Conservation (phyloP, 768 basidiomycete genomes). For the Macrolepiota fuliginosa region DNA sequence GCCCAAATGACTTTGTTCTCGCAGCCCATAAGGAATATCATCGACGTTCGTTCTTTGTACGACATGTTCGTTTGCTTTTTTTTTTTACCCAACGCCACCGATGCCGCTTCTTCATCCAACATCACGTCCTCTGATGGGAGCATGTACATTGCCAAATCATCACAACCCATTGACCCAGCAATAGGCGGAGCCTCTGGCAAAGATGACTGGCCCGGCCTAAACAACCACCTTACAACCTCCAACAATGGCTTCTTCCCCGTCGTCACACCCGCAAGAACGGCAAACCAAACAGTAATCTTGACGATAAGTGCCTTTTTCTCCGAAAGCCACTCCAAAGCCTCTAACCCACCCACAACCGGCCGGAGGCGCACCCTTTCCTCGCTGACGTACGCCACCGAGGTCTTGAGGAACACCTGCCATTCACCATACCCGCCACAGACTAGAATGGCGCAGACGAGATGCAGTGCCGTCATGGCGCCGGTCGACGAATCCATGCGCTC, state of each 20-base stretch:
- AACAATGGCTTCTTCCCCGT: constrained; percentile 58
- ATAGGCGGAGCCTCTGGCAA: constrained; percentile 25
- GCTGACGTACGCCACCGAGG: constrained; percentile 57
- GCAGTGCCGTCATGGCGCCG: constrained; percentile 74
- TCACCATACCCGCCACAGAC: constrained; percentile 73
- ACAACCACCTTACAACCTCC: constrained; percentile 53
- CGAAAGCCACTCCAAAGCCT: constrained; percentile 39
- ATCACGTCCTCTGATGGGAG: not conserved
- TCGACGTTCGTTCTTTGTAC: no score
- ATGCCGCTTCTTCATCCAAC: constrained; percentile 32
- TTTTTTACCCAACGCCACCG: no score
- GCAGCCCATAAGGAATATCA: constrained; percentile 88
- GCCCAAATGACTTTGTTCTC: constrained; percentile 78
- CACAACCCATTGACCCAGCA: not conserved
- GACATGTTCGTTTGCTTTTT: no score
- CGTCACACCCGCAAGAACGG: constrained; percentile 78
- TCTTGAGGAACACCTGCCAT: constrained; percentile 65
- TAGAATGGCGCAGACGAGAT: constrained; percentile 74
- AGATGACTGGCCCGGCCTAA: constrained; percentile 42
- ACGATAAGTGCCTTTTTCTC: constrained; percentile 68
- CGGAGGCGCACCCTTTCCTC: constrained; percentile 38
- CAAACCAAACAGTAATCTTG: constrained; percentile 86
- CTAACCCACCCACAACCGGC: constrained; percentile 37
- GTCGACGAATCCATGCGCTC: constrained; percentile 19
- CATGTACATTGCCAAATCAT: not conserved